These are phyloP conservation scores for Helichrysum umbraculigerum DNA, from an alignment of 129 eudicot genomes.

Conservation along the genomic window DNA sequence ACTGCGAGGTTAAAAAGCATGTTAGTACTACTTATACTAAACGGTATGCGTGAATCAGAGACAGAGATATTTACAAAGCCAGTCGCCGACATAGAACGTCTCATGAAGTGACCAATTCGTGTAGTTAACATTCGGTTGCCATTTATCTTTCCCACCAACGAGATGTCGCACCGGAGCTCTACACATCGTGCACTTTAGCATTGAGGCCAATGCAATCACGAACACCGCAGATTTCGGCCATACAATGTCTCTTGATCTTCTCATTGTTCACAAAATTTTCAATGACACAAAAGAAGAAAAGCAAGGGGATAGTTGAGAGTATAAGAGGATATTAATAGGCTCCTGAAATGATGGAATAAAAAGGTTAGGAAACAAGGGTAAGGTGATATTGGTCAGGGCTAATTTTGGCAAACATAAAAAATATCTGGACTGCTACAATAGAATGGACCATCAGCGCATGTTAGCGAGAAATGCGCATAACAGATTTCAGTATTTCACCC, in stretches of 20 bases:
- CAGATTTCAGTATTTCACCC: constrained; percentile 8
- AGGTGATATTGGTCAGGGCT: neutral
- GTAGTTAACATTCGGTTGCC: constrained; percentile 45
- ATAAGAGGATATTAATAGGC: too few relatives aligned
- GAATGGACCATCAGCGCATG: constrained; percentile 24
- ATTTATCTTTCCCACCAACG: constrained; percentile 45
- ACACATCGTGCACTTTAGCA: constrained; percentile 31
- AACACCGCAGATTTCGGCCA: constrained; percentile 27
- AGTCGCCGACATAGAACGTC: constrained; percentile 50
- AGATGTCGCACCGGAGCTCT: constrained; percentile 30
- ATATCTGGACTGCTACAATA: neutral
- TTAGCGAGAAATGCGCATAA: constrained; percentile 25
- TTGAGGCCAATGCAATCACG: neutral
- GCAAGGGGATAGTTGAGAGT: neutral
- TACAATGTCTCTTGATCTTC: constrained; percentile 20
- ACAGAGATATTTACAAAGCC: constrained; percentile 46
- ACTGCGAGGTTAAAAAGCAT: too few relatives aligned
- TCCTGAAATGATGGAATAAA: neutral
- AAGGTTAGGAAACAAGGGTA: constrained; percentile 13
- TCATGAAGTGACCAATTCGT: constrained; percentile 45
- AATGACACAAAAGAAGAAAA: neutral
- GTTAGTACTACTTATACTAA: too few relatives aligned
- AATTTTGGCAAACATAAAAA: constrained; percentile 13
- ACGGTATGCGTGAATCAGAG: neutral
- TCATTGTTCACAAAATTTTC: neutral